Evolutionary conservation across 129 eudicot genomes (phyloP), one percentile per base, ranked within the genome.

Genomic region (Smallanthus sonchifolius): DNA sequence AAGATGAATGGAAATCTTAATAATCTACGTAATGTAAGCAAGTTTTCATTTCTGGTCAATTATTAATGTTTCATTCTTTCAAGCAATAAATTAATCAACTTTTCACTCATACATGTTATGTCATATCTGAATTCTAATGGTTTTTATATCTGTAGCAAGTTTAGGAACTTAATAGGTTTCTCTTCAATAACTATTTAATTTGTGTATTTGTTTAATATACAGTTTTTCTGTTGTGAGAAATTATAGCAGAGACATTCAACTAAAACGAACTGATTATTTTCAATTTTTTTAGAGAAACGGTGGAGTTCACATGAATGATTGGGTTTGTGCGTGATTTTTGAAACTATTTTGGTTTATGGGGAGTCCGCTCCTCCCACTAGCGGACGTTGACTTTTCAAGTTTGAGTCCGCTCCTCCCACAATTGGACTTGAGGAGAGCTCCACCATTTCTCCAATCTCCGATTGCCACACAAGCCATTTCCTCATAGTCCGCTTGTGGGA

Each of bases 11-110:
- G 89, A 75, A 89, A 89, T 73, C 76, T 90, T 52, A 69, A 83
- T 76, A 85, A 82, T 61, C 69, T 93, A 74, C 92, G 89, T 70
- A 86, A 85, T 51, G 96, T 90, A 70, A 90, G 96, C 66, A 69
- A 47, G 71, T 49, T 67, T 57, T 38, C 35, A 32, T 49, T 44
- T 6, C 37, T 16, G 16, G 63, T 36, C 37, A 71, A 47, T 61
- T 45, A 20, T 42, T 10, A 44, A 24, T 14, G 30, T 56, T 66
- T 4, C 14, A 56, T 56, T 34, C 37, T 35, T 62, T 35, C 6
- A 24, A 20, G 28, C 70, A 20, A 61, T 67, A 49, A 66, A 6
- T 30, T 51, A n/a, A 16, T 51, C 57, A 51, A 28, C 57, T 51
- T 16, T 51, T n/a, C 57, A 3, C 54, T 47, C 19, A 4, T 47